Conservation (phyloP, 2,329 filamentous ascomycete species). For the Atkinsonella texensis region DNA sequence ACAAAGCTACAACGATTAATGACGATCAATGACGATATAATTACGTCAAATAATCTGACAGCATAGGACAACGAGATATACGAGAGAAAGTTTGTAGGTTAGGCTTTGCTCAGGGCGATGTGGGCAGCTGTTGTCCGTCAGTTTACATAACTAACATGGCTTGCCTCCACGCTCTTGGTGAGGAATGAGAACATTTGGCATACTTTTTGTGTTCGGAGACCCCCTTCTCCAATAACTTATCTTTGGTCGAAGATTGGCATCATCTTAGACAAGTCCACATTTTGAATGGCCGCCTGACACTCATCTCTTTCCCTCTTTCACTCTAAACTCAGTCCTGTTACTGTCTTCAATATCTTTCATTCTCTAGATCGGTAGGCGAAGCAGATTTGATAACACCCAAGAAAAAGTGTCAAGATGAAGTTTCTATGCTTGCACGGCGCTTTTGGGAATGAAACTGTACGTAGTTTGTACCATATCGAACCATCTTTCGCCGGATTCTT, state of each 20-base stretch:
- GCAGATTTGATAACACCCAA: background rate
- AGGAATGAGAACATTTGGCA: background rate
- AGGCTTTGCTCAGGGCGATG: background rate
- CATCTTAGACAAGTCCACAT: no score
- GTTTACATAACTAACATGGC: background rate
- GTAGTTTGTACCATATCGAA: conserved; percentile 11
- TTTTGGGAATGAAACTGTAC: conserved; percentile 43
- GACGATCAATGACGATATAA: background rate
- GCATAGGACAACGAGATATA: background rate
- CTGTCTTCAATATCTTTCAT: background rate
- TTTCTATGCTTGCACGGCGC: conserved; percentile 46
- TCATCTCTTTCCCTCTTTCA: no score
- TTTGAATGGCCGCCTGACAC: no score
- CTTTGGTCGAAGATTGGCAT: no score
- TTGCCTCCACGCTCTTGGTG: background rate
- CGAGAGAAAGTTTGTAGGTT: background rate
- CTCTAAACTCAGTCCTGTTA: no score
- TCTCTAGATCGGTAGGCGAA: background rate
- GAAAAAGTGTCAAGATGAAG: conserved; percentile 27
- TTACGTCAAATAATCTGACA: background rate
- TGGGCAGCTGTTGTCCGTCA: no score
- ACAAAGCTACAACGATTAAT: background rate
- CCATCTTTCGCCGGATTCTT: background rate
- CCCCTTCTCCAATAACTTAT: no score
- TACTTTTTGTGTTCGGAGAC: no score